Evolutionary conservation across 106 monocot genomes (phyloP).

Genomic region (Dendrobium nobile): DNA sequence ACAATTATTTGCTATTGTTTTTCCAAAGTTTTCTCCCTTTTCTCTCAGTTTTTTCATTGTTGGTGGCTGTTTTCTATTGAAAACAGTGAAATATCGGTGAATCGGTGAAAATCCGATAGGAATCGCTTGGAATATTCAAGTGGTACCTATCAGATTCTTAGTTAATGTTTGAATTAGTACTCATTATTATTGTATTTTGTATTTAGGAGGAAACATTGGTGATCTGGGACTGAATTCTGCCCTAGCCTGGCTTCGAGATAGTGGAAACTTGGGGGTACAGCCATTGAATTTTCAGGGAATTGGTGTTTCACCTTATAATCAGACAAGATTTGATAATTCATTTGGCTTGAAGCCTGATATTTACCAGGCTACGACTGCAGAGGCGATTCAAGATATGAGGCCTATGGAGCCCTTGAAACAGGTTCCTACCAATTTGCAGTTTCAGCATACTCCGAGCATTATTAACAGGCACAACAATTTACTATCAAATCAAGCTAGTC

Average conservation of each 20-base stretch:
- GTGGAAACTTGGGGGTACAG: conserved; percentile 49
- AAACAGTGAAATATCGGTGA: too few relatives aligned
- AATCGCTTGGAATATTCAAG: too few relatives aligned
- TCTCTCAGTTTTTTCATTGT: too few relatives aligned
- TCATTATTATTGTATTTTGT: background rate
- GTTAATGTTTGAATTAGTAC: too few relatives aligned
- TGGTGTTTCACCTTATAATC: conserved; percentile 66
- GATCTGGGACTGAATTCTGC: conserved; percentile 52
- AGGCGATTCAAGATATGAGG: conserved; percentile 58
- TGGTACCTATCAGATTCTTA: too few relatives aligned
- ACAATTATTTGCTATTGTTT: too few relatives aligned
- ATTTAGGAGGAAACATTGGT: conserved; percentile 48
- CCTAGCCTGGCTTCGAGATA: conserved; percentile 62
- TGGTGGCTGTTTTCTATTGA: too few relatives aligned
- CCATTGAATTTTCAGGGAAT: conserved; percentile 70
- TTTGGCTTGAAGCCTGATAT: conserved; percentile 62
- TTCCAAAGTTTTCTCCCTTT: too few relatives aligned
- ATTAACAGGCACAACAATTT: conserved; percentile 14
- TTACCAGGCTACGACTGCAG: conserved; percentile 60
- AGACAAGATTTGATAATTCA: conserved; percentile 54
- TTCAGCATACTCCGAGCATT: conserved; percentile 47
- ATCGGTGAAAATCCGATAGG: too few relatives aligned
- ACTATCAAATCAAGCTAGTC: conserved; percentile 31
- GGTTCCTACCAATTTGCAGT: conserved; percentile 27
- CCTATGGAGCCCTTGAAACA: conserved; percentile 45